phyloP scores from a whole-genome alignment of 306 rosid genomes.

The Ormosia emarginata region DNA sequence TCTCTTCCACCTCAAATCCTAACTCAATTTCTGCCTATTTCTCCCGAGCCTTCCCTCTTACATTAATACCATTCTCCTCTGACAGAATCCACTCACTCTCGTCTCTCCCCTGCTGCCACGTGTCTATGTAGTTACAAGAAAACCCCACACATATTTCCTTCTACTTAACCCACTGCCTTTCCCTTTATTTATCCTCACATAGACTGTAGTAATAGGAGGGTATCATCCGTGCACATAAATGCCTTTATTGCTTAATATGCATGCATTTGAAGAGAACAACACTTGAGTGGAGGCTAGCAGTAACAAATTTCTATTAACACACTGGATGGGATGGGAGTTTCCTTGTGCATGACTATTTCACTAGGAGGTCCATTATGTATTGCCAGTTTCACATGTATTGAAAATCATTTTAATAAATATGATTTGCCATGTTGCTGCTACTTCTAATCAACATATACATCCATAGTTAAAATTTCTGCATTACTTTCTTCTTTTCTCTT shows the following conservation, averaged over 20 bases:
- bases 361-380: background rate
- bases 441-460: background rate
- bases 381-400: background rate
- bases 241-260: background rate
- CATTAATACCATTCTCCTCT: no score
- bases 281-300: background rate
- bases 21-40: no score
- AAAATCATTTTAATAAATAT: background rate
- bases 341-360: background rate
- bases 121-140: no score
- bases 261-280: background rate
- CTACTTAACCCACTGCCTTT: no score
- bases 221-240: background rate
- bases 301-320: background rate
- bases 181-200: no score
- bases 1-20: no score
- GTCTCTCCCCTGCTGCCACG: no score
- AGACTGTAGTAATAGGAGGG: background rate
- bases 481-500: background rate
- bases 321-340: background rate
- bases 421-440: background rate
- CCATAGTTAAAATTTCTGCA: background rate
- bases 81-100: no score
- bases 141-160: no score
- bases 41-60: no score